Percentiles rank a stretch among this genome's conserved stretches.
Conservation (phyloP, 306 rosid species). For the Gynostemma pentaphyllum region DNA sequence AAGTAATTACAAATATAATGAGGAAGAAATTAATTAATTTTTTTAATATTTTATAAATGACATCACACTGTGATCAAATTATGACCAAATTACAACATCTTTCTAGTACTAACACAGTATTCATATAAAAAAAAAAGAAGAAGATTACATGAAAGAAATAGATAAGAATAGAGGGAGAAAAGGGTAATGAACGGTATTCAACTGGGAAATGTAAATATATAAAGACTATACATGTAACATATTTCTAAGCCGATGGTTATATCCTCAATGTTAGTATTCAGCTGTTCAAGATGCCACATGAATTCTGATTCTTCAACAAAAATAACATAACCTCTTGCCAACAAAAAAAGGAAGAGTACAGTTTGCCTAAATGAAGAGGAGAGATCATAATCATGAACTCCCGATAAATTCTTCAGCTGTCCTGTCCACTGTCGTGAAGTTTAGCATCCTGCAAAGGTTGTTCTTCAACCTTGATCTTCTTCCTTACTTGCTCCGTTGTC, state of each 20-base stretch:
- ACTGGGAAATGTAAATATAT: too few relatives aligned
- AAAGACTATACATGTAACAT: background rate
- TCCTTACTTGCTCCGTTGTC: slow-evolving; percentile 52
- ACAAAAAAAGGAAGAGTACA: slow-evolving; percentile 1
- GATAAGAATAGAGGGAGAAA: too few relatives aligned
- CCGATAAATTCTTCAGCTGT: slow-evolving; percentile 23
- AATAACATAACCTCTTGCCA: background rate
- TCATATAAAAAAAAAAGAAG: too few relatives aligned
- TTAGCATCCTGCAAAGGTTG: slow-evolving; percentile 3
- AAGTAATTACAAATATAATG: too few relatives aligned
- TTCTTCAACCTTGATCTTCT: slow-evolving; percentile 42
- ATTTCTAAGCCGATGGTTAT: background rate
- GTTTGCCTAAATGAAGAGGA: background rate
- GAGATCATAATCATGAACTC: slow-evolving; percentile 29
- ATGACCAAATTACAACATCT: background rate
- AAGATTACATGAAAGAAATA: too few relatives aligned
- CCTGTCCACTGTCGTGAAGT: slow-evolving; percentile 18
- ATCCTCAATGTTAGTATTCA: background rate
- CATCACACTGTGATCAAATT: too few relatives aligned
- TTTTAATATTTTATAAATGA: too few relatives aligned
- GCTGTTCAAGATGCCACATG: background rate
- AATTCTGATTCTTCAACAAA: background rate
- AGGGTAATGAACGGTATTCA: background rate
- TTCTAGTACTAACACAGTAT: background rate
- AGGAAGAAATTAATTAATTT: too few relatives aligned